Conservation (phyloP, 2,329 filamentous ascomycete species). For the Claviceps cyperi region DNA sequence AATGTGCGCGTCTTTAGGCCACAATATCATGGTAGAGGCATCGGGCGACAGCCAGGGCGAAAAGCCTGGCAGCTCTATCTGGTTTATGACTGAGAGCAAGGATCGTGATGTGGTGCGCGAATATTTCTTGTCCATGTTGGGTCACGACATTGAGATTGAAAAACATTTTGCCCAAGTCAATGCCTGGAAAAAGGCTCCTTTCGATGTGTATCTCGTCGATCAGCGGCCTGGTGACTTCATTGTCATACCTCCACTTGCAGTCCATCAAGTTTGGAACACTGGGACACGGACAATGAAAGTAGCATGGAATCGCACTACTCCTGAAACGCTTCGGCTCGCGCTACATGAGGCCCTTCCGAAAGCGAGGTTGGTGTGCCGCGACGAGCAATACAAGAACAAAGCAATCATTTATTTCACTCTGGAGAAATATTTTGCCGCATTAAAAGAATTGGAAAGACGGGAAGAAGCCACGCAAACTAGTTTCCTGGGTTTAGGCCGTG, state of each 20-base stretch:
- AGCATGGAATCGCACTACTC: conserved; percentile 92
- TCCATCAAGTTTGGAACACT: conserved; percentile 96
- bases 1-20: conserved; percentile 92
- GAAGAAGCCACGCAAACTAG: conserved; percentile 30
- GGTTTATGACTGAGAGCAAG: conserved; percentile 97
- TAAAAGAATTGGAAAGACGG: conserved; percentile 37
- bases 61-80: conserved; percentile 77
- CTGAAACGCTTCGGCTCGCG: conserved; percentile 78
- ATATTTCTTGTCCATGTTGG: conserved; percentile 84
- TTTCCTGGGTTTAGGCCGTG: conserved; percentile 32
- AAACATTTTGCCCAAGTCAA: conserved; percentile 93
- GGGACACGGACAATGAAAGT: conserved; percentile 94
- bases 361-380: conserved; percentile 79
- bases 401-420: conserved; percentile 84
- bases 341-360: conserved; percentile 77
- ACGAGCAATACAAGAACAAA: conserved; percentile 98
- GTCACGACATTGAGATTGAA: conserved; percentile 93
- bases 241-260: conserved; percentile 78
- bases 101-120: conserved; percentile 83
- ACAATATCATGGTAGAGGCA: conserved; percentile 96
- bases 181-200: conserved; percentile 88
- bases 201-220: conserved; percentile 84
- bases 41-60: conserved; percentile 61
- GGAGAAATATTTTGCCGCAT: conserved; percentile 57
- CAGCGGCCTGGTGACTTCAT: conserved; percentile 87